phyloP scores from a whole-genome alignment of 225 moss, liverwort and hornwort species.

The Polytrichum commune region DNA sequence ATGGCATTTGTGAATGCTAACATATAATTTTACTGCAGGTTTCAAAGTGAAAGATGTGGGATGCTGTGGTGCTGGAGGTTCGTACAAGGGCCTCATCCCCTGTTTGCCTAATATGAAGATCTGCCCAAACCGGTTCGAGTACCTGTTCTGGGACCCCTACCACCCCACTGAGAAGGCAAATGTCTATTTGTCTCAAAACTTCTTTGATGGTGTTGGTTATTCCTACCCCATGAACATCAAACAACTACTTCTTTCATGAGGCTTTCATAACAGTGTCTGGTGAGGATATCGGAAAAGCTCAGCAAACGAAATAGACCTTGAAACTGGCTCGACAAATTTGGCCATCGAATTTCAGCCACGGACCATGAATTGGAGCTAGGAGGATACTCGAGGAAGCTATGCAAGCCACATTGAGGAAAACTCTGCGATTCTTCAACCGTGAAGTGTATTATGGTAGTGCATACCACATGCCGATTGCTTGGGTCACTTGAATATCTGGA shows the following conservation, averaged over 20 bases:
- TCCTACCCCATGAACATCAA: constrained; percentile 32
- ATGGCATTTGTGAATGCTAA: not conserved
- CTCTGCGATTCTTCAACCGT: too few relatives aligned
- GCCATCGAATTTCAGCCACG: too few relatives aligned
- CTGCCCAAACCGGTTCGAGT: constrained; percentile 51
- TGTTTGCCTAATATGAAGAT: constrained; percentile 28
- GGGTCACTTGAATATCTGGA: too few relatives aligned
- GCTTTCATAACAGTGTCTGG: not conserved
- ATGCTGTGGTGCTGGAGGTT: constrained; percentile 64
- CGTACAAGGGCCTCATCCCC: constrained; percentile 53
- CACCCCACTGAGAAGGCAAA: constrained; percentile 73
- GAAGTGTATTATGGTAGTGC: too few relatives aligned
- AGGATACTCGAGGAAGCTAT: too few relatives aligned
- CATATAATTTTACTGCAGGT: constrained; percentile 21
- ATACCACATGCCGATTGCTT: too few relatives aligned
- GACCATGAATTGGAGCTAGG: too few relatives aligned
- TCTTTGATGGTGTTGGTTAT: constrained; percentile 15
- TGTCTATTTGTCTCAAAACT: constrained; percentile 19
- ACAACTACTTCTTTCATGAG: constrained; percentile 23
- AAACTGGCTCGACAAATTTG: too few relatives aligned
- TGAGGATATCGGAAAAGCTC: too few relatives aligned
- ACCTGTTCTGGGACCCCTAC: constrained; percentile 84
- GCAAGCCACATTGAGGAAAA: too few relatives aligned
- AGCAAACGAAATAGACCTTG: too few relatives aligned
- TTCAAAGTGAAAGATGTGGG: constrained; percentile 39